Base-by-base conservation (phyloP, 1,284 basidiomycete species). In the Rhodotorula sp. region DNA sequence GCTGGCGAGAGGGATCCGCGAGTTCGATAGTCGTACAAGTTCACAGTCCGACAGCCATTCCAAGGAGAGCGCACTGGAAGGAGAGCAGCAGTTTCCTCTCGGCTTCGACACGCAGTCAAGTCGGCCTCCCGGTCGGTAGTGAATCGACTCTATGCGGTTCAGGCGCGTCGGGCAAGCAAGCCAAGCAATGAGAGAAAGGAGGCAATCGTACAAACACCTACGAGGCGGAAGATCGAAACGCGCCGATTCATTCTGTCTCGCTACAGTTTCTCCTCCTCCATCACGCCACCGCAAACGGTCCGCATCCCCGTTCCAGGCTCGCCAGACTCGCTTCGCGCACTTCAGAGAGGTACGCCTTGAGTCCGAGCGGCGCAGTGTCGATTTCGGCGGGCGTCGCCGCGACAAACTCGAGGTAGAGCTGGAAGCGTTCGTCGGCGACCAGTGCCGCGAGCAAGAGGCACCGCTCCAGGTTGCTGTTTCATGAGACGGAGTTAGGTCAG, bases 371-470 rank as follows among this genome's bases (percentile, higher is more conserved):
- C 50, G 76, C 67, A 18, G 66, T 60, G 16, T 61, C 66, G 12
- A 43, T 47, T 31, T 31, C 55, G 23, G 26, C 55, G 19, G 86
- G 86, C 43, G 86, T 84, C 67, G 85, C 83, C 63, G 84, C 84
- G 38, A 90, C 84, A 80, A 97, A 97, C 80, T 94, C 93, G 72
- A 91, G 87, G 79, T 94, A 97, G 38, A 98, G 82, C 77, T 87
- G 87, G 81, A 92, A 90, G 59, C 91, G 86, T 74, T 92, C 92
- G 81, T 95, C 92, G 0, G 94, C 95, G 2, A 99, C 89, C 48
- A 92, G 84, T 77, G 90, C 93, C 21, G 88, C 87, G 4, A 99
- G 84, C 49, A 89, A 83, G 66, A 98, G 82, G 0, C 90, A 89
- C 21, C 86, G 85, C 77, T 89, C 88, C n/a, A 97, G 84, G 78